Evolutionary conservation across 2,329 filamentous ascomycete genomes (phyloP).

Genomic region (Trichoderma sp.): DNA sequence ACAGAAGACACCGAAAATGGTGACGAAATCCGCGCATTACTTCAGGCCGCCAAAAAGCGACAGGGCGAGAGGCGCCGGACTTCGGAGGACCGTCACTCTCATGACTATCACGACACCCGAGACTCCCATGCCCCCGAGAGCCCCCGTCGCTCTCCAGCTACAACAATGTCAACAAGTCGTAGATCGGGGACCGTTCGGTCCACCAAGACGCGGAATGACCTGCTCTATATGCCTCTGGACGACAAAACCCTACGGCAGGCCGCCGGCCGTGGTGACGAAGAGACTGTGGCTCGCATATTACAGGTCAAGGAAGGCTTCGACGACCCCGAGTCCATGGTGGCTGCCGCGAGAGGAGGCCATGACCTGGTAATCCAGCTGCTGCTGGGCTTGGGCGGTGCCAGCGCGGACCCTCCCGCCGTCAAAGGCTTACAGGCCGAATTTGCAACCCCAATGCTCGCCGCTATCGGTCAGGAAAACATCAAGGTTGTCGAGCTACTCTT

Average conservation of each 20-base stretch:
- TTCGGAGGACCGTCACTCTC: conserved; percentile 55
- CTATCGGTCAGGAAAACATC: conserved; percentile 84
- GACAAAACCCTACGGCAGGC: conserved; percentile 59
- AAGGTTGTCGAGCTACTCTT: conserved; percentile 79
- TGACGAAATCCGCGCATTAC: conserved; percentile 69
- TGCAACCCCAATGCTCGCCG: conserved; percentile 88
- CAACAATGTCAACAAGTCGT: conserved; percentile 40
- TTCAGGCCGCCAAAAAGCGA: conserved; percentile 59
- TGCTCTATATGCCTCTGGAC: conserved; percentile 61
- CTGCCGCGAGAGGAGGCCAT: conserved; percentile 88
- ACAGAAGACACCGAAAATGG: conserved; percentile 71
- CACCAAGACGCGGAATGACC: conserved; percentile 62
- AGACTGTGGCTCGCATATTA: conserved; percentile 58
- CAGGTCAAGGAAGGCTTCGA: conserved; percentile 59
- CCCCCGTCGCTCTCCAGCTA: conserved; percentile 55
- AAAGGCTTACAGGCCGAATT: conserved; percentile 61
- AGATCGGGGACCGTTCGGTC: conserved; percentile 55
- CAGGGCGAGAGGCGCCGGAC: conserved; percentile 52
- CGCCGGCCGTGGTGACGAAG: conserved; percentile 58
- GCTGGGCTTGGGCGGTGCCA: conserved; percentile 62
- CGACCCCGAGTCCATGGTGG: conserved; percentile 84
- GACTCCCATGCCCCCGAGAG: conserved; percentile 57
- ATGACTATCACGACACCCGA: conserved; percentile 45
- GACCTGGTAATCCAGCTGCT: conserved; percentile 80
- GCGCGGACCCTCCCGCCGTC: conserved; percentile 67